Conservation (phyloP, 495 filamentous ascomycete genomes). For the Acidomyces sp. region DNA sequence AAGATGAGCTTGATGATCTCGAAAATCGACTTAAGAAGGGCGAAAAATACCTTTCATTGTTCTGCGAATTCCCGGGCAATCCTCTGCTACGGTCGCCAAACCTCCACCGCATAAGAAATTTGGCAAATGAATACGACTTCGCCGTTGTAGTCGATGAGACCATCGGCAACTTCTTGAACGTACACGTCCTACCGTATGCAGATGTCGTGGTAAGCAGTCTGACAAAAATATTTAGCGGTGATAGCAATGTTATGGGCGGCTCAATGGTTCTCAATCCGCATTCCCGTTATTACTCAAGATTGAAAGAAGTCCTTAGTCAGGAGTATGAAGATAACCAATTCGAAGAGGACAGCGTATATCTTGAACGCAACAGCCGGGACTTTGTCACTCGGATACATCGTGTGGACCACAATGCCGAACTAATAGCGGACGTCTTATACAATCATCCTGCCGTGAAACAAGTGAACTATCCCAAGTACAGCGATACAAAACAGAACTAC, state of each 20-base stretch:
- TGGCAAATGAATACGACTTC: slow-evolving; percentile 80
- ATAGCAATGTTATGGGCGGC: slow-evolving; percentile 97
- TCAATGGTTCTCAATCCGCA: slow-evolving; percentile 76
- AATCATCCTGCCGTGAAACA: slow-evolving; percentile 53
- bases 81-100: slow-evolving; percentile 78
- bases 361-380: slow-evolving; percentile 92
- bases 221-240: slow-evolving; percentile 93
- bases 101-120: slow-evolving; percentile 57
- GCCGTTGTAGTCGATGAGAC: slow-evolving; percentile 90
- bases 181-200: slow-evolving; percentile 76
- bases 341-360: slow-evolving; percentile 84
- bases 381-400: slow-evolving; percentile 71
- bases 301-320: slow-evolving; percentile 47
- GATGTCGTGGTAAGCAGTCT: slow-evolving; percentile 89
- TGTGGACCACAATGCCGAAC: slow-evolving; percentile 77
- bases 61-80: slow-evolving; percentile 92
- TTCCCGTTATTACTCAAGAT: slow-evolving; percentile 48
- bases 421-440: slow-evolving; percentile 57
- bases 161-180: slow-evolving; percentile 88
- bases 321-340: slow-evolving; percentile 85
- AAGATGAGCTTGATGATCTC: slow-evolving; percentile 74
- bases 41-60: slow-evolving; percentile 70
- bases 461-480: slow-evolving; percentile 78
- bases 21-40: slow-evolving; percentile 57
- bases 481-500: slow-evolving; percentile 53